phyloP scores from a whole-genome alignment of 495 filamentous ascomycete species.

The Chaetomium tenue region DNA sequence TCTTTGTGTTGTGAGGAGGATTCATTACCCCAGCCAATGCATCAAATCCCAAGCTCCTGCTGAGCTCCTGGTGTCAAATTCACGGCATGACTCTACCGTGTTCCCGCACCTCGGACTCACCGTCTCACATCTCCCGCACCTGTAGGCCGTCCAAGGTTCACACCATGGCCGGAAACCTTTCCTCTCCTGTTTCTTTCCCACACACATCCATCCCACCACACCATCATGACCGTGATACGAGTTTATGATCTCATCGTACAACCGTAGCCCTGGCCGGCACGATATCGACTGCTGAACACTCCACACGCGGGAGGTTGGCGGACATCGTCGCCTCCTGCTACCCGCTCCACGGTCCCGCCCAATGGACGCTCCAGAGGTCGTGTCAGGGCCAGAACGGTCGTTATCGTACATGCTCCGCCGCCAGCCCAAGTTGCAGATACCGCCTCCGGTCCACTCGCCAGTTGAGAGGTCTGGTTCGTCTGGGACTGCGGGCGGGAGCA shows the following conservation, averaged over 20 bases:
- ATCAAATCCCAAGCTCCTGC: too few species aligned
- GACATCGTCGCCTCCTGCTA: constrained; percentile 9
- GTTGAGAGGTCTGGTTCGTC: not conserved
- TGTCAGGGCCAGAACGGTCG: constrained; percentile 12
- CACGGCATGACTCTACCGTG: not conserved
- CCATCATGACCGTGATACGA: constrained; percentile 3
- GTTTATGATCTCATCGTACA: not conserved
- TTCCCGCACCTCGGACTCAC: not conserved
- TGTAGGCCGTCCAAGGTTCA: not conserved
- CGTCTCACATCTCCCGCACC: not conserved
- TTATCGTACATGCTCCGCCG: constrained; percentile 19
- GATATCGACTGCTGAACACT: not conserved
- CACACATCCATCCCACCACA: not conserved
- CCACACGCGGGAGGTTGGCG: constrained; percentile 10
- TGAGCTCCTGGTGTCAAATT: not conserved
- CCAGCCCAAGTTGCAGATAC: constrained; percentile 10
- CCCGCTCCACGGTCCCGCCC: not conserved
- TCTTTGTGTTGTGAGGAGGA: not conserved
- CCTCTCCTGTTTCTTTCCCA: not conserved
- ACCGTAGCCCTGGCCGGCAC: not conserved
- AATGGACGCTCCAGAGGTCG: constrained; percentile 20
- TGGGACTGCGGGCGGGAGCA: not conserved
- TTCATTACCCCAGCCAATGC: not conserved
- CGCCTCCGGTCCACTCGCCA: constrained; percentile 10
- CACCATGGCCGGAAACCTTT: not conserved